Evolutionary conservation across 352 stramenopile genomes (phyloP).

Genomic region (Phytopythium vexans): DNA sequence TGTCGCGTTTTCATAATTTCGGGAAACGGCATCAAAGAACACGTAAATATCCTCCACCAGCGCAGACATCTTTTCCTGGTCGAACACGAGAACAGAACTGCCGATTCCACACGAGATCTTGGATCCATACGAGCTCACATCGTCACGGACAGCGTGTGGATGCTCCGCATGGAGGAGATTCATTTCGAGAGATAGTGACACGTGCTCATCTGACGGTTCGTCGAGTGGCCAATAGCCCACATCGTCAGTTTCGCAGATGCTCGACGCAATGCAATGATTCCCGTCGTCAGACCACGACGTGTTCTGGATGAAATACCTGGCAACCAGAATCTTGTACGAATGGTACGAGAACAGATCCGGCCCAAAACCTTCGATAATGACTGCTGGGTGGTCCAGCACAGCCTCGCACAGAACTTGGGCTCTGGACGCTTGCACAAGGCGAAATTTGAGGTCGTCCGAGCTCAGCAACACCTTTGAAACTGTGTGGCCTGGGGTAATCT

Average conservation of each 20-base stretch:
- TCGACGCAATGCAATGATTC: constrained; percentile 79
- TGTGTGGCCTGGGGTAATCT: constrained; percentile 49
- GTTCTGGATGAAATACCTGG: constrained; percentile 80
- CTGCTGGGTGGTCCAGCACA: constrained; percentile 38
- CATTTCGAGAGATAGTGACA: constrained; percentile 53
- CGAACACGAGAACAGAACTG: constrained; percentile 67
- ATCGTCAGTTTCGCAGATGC: constrained; percentile 27
- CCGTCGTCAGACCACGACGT: constrained; percentile 32
- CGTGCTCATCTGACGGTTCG: constrained; percentile 5
- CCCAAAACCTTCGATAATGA: constrained; percentile 72
- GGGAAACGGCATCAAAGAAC: constrained; percentile 56
- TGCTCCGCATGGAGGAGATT: constrained; percentile 69
- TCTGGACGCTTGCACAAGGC: constrained; percentile 60
- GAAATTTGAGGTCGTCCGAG: constrained; percentile 63
- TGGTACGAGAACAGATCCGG: constrained; percentile 81
- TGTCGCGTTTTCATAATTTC: constrained; percentile 25
- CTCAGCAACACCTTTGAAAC: constrained; percentile 51
- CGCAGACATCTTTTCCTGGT: constrained; percentile 65
- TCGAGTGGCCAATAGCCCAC: constrained; percentile 4
- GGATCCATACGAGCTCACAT: constrained; percentile 63
- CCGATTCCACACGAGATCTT: constrained; percentile 68
- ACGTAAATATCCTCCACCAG: constrained; percentile 61
- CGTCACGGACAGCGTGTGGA: constrained; percentile 40
- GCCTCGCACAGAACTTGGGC: constrained; percentile 62
- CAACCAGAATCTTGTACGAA: constrained; percentile 58